A percentile compares a stretch with the other conserved stretches of the same genome.
Evolutionary conservation across 805 yeast species (phyloP).

Genomic region (Sugiyamaella mastotermitis): DNA sequence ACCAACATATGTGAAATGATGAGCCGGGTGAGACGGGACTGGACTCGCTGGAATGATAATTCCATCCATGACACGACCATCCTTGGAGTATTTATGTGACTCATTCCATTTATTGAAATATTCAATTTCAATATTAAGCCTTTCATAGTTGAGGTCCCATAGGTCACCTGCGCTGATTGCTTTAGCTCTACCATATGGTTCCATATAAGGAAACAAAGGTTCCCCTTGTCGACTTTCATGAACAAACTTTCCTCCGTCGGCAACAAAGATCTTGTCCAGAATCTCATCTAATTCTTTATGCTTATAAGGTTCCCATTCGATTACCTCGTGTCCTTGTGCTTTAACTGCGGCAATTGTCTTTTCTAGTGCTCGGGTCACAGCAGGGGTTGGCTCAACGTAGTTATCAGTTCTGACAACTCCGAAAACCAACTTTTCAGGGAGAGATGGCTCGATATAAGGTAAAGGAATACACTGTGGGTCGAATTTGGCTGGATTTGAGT

Average conservation of each 20-base stretch:
- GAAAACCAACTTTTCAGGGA: conserved; percentile 1
- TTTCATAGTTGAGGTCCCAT: conserved; percentile 4
- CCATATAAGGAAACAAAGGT: conserved; percentile 15
- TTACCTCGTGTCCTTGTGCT: conserved; percentile 13
- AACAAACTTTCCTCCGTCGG: conserved; percentile 58
- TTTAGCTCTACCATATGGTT: conserved; percentile 21
- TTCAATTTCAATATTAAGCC: conserved; percentile 28
- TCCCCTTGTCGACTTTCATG: conserved; percentile 24
- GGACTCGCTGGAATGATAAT: conserved; percentile 41
- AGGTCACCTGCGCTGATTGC: conserved; percentile 13
- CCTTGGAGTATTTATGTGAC: conserved; percentile 22
- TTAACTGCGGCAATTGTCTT: conserved; percentile 21
- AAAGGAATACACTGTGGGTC: conserved; percentile 16
- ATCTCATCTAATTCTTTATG: conserved; percentile 65
- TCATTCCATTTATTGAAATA: conserved; percentile 41
- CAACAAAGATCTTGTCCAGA: conserved; percentile 42
- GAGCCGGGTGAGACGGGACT: conserved; percentile 23
- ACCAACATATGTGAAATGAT: conserved; percentile 1
- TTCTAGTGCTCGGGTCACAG: conserved; percentile 44
- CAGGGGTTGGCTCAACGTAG: conserved; percentile 43
- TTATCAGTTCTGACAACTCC: conserved; percentile 33
- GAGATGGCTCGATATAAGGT: conserved; percentile 21
- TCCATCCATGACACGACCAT: conserved; percentile 38
- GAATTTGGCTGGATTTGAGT: conserved; percentile 17
- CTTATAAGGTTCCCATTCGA: conserved; percentile 18